phyloP scores from a whole-genome alignment of 371 early-diverging fungal species.

The Haplosporangium sp. region DNA sequence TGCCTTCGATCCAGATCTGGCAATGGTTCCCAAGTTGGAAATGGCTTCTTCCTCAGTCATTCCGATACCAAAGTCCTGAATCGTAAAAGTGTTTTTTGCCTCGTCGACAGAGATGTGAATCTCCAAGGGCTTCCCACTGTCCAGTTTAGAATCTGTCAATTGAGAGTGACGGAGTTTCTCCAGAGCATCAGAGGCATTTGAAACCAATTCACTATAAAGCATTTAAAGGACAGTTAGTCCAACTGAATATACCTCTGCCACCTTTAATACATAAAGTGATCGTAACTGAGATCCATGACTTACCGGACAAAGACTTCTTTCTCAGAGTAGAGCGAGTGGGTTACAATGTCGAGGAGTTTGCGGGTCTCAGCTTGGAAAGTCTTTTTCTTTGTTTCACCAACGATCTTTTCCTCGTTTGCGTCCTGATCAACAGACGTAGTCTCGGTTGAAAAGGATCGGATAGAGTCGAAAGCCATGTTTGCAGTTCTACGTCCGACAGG shows the following conservation, averaged over 20 bases:
- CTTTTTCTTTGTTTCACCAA: constrained; percentile 53
- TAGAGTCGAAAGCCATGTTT: constrained; percentile 18
- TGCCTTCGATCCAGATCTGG: constrained; percentile 91
- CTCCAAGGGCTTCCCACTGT: constrained; percentile 77
- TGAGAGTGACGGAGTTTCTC: constrained; percentile 94
- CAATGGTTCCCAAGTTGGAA: constrained; percentile 97
- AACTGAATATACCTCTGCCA: neutral
- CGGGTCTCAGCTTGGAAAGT: constrained; percentile 88
- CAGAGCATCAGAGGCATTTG: constrained; percentile 98
- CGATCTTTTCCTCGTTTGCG: constrained; percentile 35
- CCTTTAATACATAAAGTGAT: constrained; percentile 57
- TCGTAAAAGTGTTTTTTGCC: constrained; percentile 82
- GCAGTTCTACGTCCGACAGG: constrained; percentile 27
- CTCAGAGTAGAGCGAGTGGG: constrained; percentile 90
- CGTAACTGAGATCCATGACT: constrained; percentile 80
- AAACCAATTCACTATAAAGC: constrained; percentile 89
- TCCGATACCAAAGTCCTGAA: constrained; percentile 98
- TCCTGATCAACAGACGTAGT: constrained; percentile 23
- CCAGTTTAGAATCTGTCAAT: constrained; percentile 64
- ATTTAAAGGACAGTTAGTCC: neutral
- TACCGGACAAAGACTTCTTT: constrained; percentile 90
- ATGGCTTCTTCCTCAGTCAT: constrained; percentile 95
- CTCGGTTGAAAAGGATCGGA: constrained; percentile 42
- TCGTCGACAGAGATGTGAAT: constrained; percentile 84
- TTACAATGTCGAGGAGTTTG: constrained; percentile 85